A percentile compares a stretch with the other conserved stretches of the same genome.
Conservation (phyloP, 2,329 filamentous ascomycete genomes). For the Hawksworthiomyces lignivorus region DNA sequence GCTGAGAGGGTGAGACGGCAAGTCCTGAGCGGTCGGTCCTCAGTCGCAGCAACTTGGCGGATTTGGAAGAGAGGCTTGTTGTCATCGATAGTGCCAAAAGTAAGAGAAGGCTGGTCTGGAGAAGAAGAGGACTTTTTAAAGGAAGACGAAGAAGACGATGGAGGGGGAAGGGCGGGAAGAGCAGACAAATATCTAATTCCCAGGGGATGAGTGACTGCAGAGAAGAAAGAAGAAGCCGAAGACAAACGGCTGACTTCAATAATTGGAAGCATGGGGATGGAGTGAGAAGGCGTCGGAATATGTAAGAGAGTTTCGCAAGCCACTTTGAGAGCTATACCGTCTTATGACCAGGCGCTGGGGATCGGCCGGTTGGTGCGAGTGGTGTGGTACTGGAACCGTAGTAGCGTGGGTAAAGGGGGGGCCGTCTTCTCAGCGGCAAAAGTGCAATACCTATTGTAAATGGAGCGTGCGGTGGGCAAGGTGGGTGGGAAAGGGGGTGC, state of each 20-base stretch:
- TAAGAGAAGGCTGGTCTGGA: conserved; percentile 27
- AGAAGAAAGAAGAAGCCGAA: conserved; percentile 75
- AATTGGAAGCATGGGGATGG: conserved; percentile 35
- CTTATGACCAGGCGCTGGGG: conserved; percentile 10
- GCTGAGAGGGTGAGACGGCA: conserved; percentile 60
- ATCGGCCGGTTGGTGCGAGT: conserved; percentile 3
- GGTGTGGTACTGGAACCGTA: neutral
- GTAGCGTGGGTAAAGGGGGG: neutral
- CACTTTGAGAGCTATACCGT: conserved; percentile 2
- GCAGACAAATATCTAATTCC: conserved; percentile 61
- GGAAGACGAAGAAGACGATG: conserved; percentile 11
- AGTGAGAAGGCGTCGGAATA: too few species aligned
- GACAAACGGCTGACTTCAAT: conserved; percentile 68
- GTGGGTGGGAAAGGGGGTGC: neutral
- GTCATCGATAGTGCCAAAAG: conserved; percentile 31
- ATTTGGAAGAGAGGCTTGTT: conserved; percentile 37
- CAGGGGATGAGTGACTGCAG: conserved; percentile 68
- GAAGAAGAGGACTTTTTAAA: too few species aligned
- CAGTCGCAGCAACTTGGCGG: conserved; percentile 29
- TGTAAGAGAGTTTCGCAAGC: conserved; percentile 5
- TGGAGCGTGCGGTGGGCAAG: too few species aligned
- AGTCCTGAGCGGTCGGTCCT: conserved; percentile 32
- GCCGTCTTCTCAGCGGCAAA: conserved; percentile 7
- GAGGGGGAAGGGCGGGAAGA: conserved; percentile 10
- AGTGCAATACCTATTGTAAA: neutral